These are phyloP conservation scores for Dactylellina cionopaga DNA, from an alignment of 2,329 filamentous ascomycete genomes.

Conservation along the genomic window DNA sequence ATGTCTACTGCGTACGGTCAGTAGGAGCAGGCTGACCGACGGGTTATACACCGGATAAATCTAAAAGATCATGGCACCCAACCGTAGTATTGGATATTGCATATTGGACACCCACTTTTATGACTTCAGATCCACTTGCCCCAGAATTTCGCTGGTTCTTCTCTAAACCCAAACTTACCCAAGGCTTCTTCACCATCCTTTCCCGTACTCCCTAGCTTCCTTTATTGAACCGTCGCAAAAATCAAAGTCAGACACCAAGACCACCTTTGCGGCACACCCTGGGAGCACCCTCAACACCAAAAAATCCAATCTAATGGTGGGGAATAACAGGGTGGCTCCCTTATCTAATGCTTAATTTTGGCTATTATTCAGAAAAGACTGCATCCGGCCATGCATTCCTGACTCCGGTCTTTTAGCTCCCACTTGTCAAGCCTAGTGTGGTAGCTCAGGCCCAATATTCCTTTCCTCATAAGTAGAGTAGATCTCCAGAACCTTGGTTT, in stretches of 20 bases:
- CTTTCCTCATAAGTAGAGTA: slow-evolving; percentile 49
- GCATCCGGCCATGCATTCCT: slow-evolving; percentile 51
- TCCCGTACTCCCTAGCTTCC: slow-evolving; percentile 52
- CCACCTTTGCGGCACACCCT: slow-evolving; percentile 48
- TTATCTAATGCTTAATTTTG: slow-evolving; percentile 53
- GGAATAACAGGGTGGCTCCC: slow-evolving; percentile 51
- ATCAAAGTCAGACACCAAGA: slow-evolving; percentile 51
- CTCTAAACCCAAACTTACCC: slow-evolving; percentile 30
- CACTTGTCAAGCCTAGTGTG: slow-evolving; percentile 27
- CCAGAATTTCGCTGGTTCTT: slow-evolving; percentile 38
- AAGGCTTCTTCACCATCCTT: slow-evolving; percentile 30
- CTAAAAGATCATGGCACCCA: slow-evolving; percentile 12
- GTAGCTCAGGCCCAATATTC: slow-evolving; percentile 34
- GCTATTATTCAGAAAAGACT: slow-evolving; percentile 50
- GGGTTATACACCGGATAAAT: slow-evolving; percentile 49
- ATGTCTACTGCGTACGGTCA: slow-evolving; percentile 23
- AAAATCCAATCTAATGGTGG: slow-evolving; percentile 46
- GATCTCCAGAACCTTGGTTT: slow-evolving; percentile 52
- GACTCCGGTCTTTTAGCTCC: slow-evolving; percentile 37
- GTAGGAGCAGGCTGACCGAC: slow-evolving; percentile 34
- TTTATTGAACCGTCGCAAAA: slow-evolving; percentile 43
- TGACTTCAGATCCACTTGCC: slow-evolving; percentile 32
- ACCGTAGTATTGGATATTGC: slow-evolving; percentile 32
- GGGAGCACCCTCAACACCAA: slow-evolving; percentile 17
- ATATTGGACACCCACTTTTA: slow-evolving; percentile 10